phyloP scores from a whole-genome alignment of 768 basidiomycete species.

The Hypsizygus marmoreus region DNA sequence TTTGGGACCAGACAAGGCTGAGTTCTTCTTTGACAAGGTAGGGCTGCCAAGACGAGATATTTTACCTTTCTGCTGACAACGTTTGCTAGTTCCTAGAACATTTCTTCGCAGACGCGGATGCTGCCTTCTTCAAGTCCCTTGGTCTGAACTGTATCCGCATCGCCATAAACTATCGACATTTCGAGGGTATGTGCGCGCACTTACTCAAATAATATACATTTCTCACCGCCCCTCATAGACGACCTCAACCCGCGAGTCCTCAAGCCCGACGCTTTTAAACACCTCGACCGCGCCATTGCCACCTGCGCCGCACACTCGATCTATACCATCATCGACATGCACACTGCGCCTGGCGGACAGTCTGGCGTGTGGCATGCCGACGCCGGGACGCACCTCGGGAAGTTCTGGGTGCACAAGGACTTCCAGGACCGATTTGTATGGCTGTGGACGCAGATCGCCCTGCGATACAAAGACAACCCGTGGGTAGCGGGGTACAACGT shows the following conservation, averaged over 20 bases:
- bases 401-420: conserved; percentile 82
- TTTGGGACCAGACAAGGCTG: conserved; percentile 65
- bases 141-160: conserved; percentile 81
- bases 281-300: conserved; percentile 77
- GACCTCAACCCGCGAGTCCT: conserved; percentile 79
- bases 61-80: background rate
- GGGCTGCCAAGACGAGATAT: too few species aligned
- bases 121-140: conserved; percentile 73
- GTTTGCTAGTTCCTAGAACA: conserved; percentile 72
- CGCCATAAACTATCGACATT: conserved; percentile 73
- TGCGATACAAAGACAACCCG: conserved; percentile 71
- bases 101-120: conserved; percentile 78
- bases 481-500: conserved; percentile 89
- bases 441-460: conserved; percentile 76
- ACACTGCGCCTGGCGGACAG: conserved; percentile 74
- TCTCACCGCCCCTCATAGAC: conserved; percentile 31
- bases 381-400: conserved; percentile 65
- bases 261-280: conserved; percentile 75
- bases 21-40: conserved; percentile 85
- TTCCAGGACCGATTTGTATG: conserved; percentile 78
- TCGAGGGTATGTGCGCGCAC: conserved; percentile 50
- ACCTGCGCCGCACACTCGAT: conserved; percentile 74
- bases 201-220: too few species aligned
- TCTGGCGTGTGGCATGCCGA: conserved; percentile 83
- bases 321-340: conserved; percentile 79